These are phyloP conservation scores for Globisporangium alternatum DNA, from an alignment of 352 stramenopile species.

Conservation along the genomic window DNA sequence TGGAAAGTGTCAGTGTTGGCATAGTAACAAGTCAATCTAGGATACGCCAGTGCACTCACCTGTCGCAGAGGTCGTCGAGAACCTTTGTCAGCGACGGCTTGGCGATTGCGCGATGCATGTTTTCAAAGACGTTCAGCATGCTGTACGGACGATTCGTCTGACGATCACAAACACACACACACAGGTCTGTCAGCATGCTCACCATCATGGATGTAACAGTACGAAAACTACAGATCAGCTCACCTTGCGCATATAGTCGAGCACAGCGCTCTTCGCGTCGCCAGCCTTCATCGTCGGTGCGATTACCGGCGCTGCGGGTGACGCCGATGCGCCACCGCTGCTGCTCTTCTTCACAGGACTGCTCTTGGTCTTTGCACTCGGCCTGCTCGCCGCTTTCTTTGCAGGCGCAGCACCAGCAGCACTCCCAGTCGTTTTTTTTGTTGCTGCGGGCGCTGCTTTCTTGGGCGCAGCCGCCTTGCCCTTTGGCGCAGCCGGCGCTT, in stretches of 20 bases:
- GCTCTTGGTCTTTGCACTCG: conserved; percentile 22
- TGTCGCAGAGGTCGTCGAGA: conserved; percentile 63
- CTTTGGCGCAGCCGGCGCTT: conserved; percentile 9
- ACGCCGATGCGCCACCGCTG: neutral
- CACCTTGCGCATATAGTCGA: conserved; percentile 78
- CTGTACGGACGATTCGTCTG: conserved; percentile 83
- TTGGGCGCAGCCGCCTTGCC: conserved; percentile 18
- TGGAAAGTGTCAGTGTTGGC: neutral
- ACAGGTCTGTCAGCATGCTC: conserved; percentile 8
- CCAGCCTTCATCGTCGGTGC: conserved; percentile 33
- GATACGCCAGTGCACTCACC: conserved; percentile 26
- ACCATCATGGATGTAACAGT: conserved; percentile 7
- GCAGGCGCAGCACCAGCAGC: neutral
- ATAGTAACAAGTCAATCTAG: neutral
- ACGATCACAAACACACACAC: neutral
- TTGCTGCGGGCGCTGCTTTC: conserved; percentile 16
- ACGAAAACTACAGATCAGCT: neutral
- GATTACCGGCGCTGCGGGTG: conserved; percentile 10
- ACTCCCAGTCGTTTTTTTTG: conserved; percentile 11
- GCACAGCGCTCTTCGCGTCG: conserved; percentile 44
- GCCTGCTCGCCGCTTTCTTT: conserved; percentile 16
- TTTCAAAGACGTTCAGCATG: conserved; percentile 84
- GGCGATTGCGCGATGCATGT: conserved; percentile 69
- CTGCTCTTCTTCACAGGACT: conserved; percentile 17
- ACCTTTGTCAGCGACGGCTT: conserved; percentile 76